Conservation (phyloP, 2,329 filamentous ascomycete genomes). For the Bimuria novae-zelandiae region DNA sequence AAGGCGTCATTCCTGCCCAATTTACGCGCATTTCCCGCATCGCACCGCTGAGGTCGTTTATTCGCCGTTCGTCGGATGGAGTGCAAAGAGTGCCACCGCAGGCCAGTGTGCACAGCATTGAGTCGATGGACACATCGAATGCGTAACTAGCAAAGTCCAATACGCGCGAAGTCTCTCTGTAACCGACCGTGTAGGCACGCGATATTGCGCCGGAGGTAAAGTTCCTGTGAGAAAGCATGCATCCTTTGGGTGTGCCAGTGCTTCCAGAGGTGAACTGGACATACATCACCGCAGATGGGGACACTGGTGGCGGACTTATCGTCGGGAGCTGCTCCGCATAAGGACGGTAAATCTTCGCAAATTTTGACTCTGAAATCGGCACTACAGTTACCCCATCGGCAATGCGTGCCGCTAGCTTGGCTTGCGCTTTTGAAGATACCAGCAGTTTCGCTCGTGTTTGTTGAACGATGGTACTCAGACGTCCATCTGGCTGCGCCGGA, state of each 20-base stretch:
- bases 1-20: conserved; percentile 44
- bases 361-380: conserved; percentile 40
- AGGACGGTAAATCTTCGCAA: conserved; percentile 33
- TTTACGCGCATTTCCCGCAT: conserved; percentile 43
- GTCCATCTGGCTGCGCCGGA: conserved; percentile 42
- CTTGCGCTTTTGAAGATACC: conserved; percentile 36
- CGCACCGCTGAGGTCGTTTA: conserved; percentile 53
- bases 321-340: conserved; percentile 34
- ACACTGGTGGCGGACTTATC: conserved; percentile 30
- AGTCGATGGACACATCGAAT: conserved; percentile 45
- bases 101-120: conserved; percentile 42
- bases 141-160: conserved; percentile 45
- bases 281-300: conserved; percentile 34
- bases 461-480: conserved; percentile 36
- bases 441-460: conserved; percentile 36
- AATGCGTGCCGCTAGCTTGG: conserved; percentile 33
- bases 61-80: conserved; percentile 51
- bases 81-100: conserved; percentile 43
- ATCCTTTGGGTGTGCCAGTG: conserved; percentile 43
- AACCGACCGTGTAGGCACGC: conserved; percentile 39
- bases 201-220: conserved; percentile 44
- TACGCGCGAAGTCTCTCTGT: conserved; percentile 38
- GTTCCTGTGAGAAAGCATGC: conserved; percentile 41
- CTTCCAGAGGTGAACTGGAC: conserved; percentile 46
- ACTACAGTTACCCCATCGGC: conserved; percentile 37